These are phyloP conservation scores for Talaromyces sp. DNA, from an alignment of 2,329 filamentous ascomycete genomes.

Conservation along the genomic window DNA sequence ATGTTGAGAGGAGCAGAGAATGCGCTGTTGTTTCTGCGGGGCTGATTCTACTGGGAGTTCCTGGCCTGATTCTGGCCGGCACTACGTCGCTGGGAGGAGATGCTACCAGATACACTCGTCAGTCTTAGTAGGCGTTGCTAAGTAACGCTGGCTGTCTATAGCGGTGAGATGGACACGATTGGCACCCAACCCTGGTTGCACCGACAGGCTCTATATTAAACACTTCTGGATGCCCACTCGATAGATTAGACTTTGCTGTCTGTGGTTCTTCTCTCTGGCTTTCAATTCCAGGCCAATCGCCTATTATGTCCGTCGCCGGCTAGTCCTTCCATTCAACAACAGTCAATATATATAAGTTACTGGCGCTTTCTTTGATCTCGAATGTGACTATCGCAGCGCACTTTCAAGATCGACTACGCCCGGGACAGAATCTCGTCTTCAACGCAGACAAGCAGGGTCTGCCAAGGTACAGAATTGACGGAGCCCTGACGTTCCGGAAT, in stretches of 20 bases:
- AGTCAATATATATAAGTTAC: not conserved
- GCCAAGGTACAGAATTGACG: not conserved
- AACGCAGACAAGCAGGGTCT: not conserved
- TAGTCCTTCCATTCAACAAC: not conserved
- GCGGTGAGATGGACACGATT: not conserved
- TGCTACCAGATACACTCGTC: not conserved
- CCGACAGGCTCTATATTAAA: not conserved
- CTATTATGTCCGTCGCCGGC: not conserved
- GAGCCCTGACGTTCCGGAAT: constrained; percentile 6
- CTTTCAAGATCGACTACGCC: not conserved
- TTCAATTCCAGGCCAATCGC: constrained; percentile 13
- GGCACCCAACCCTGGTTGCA: not conserved
- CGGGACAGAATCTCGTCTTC: no score
- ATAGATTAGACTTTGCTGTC: not conserved
- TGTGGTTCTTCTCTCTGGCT: not conserved
- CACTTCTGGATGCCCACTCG: not conserved
- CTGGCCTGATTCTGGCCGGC: constrained; percentile 1
- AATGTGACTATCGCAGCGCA: not conserved
- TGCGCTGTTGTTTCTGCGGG: constrained; percentile 7
- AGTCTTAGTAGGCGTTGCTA: not conserved
- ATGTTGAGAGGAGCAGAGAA: not conserved
- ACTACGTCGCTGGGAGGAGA: not conserved
- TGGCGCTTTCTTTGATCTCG: no score
- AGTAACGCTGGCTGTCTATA: not conserved
- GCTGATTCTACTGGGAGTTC: not conserved